phyloP scores from a whole-genome alignment of 75 land plant species.

The Chamaecyparis obtusa region DNA sequence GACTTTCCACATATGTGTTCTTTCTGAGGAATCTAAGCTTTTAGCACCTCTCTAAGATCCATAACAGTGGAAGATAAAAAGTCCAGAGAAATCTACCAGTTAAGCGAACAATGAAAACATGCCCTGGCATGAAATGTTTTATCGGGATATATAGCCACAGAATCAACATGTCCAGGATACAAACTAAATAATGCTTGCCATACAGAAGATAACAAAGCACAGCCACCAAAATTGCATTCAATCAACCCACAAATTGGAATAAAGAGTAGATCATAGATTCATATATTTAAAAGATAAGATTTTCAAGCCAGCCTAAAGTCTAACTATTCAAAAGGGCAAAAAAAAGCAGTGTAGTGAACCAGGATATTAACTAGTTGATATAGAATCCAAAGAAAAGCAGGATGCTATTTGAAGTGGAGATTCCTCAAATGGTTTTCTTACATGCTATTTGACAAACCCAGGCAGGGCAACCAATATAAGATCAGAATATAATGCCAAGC shows the following conservation, averaged over 20 bases:
- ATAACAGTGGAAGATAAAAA: background rate
- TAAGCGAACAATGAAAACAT: background rate
- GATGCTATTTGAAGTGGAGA: background rate
- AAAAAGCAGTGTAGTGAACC: background rate
- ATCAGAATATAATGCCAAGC: background rate
- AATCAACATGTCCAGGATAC: background rate
- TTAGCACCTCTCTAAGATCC: background rate
- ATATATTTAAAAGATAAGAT: background rate
- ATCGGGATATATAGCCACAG: no score
- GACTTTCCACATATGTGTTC: background rate
- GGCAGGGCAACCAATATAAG: background rate
- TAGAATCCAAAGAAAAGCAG: background rate
- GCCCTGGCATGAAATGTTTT: background rate
- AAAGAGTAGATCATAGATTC: background rate
- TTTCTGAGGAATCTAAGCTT: background rate
- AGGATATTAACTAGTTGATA: background rate
- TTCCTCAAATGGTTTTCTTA: background rate
- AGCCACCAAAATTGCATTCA: background rate
- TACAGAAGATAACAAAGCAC: background rate
- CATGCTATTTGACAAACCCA: background rate
- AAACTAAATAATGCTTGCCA: background rate
- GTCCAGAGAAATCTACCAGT: background rate
- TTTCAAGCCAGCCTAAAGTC: background rate
- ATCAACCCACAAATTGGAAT: background rate
- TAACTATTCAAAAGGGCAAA: background rate